These are phyloP conservation scores for Rosa multiflora DNA, from an alignment of 306 rosid species.

Conservation along the genomic window DNA sequence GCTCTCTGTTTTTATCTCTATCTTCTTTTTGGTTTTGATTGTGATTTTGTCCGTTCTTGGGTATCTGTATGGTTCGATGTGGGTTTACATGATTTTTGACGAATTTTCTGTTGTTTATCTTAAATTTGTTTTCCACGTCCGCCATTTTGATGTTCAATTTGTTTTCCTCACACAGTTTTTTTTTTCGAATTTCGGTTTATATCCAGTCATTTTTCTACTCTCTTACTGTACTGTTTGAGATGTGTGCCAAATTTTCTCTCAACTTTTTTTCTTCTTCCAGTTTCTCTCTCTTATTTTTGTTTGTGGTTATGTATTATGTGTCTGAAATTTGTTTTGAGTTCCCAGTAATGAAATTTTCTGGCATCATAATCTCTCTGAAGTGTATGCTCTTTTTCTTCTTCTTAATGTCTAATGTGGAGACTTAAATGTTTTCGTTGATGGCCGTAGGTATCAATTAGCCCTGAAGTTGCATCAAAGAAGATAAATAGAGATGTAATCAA, in stretches of 20 bases:
- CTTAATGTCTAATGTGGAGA: background rate
- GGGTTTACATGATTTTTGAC: background rate
- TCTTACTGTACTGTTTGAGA: background rate
- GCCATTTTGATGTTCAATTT: background rate
- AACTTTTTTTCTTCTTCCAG: background rate
- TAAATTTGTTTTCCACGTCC: background rate
- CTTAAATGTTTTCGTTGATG: background rate
- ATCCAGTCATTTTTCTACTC: background rate
- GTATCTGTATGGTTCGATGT: background rate
- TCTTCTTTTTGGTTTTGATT: too few relatives aligned
- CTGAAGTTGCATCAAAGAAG: conserved; percentile 48
- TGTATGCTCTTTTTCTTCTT: background rate
- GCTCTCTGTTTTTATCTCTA: too few relatives aligned
- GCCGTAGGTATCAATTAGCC: conserved; percentile 61
- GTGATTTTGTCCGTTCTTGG: background rate
- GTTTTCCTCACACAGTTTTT: background rate
- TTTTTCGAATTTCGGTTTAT: background rate
- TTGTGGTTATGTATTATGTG: background rate
- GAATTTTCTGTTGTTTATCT: background rate
- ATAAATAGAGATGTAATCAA: conserved; percentile 33
- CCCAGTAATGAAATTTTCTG: background rate
- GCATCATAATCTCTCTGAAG: background rate
- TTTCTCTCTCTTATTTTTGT: background rate
- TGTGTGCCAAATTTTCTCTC: background rate
- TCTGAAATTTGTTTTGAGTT: background rate